Base-by-base conservation (phyloP, 345 rosid genomes). In the Gossypium australe region DNA sequence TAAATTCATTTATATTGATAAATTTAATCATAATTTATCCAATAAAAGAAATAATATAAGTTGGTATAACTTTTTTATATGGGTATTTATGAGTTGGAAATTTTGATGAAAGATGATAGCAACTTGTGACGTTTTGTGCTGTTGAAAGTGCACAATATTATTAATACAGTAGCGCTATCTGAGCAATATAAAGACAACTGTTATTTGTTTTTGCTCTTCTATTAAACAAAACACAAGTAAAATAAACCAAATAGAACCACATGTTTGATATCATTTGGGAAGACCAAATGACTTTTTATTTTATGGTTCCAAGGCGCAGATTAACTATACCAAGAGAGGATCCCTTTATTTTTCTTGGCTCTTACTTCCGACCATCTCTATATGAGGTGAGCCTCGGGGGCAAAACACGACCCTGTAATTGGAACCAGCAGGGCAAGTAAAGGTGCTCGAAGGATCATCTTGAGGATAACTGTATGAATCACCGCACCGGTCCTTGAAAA, bases 361-460 rank as follows among this genome's bases (percentile, higher is more conserved):
- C 24, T 43, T 59, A 53, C 24, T 59, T 59, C 55, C 55, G 13
- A 59, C 55, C 67, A 72, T 72, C 45, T 72, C 75, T 20, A 72
- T 43, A 58, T 72, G 75, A 13, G 75, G 56, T 10, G 67, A 59
- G 24, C 67, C 47, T 45, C 66, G 10, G 5, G 89, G 84, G 59
- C 89, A 86, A 67, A 86, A 86, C 22, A 84, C 77, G 24, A 86
- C 82, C 58, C 80, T 80, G 61, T 86, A 86, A 58, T 80, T 73
- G 8, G 84, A 69, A 2, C 85, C 85, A 29, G 12, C 53, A 20
- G 78, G 49, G 55, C 89, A 86, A 70, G 84, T 82, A 34, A 84
- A 86, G 5, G 79, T 75, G 70, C 86, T 84, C 0, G 79, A 24
- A 0, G 85, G 84, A 43, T 84, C 87, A 70, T 86, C 89, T 3